These are phyloP conservation scores for Fusarium duplospermum DNA, from an alignment of 2,329 filamentous ascomycete species.

Conservation along the genomic window DNA sequence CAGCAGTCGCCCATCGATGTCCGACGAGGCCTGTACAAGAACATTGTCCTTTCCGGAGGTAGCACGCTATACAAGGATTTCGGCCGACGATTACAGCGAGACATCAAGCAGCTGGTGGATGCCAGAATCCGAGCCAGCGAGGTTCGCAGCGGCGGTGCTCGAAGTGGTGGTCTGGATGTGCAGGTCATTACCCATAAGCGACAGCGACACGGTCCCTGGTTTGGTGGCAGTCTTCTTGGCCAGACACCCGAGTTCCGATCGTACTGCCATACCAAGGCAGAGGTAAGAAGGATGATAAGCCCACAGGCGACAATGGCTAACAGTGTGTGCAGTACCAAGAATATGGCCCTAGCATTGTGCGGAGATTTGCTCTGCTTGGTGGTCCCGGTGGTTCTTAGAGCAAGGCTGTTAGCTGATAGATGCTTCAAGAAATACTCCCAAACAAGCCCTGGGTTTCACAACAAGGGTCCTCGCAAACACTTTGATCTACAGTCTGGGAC, in stretches of 20 bases:
- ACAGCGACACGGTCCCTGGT: constrained; percentile 98
- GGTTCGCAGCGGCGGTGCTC: constrained; percentile 88
- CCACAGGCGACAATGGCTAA: constrained; percentile 15
- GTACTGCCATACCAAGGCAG: constrained; percentile 95
- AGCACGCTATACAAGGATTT: constrained; percentile 99
- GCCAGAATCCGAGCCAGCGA: constrained; percentile 93
- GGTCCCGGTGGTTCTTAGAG: constrained; percentile 84
- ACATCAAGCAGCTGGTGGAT: constrained; percentile 96
- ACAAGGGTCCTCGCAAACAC: background rate
- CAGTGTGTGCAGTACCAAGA: constrained; percentile 79
- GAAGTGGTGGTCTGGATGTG: constrained; percentile 93
- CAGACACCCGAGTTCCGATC: constrained; percentile 98
- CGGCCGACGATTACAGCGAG: constrained; percentile 92
- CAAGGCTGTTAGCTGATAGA: constrained; percentile 23
- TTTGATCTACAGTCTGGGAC: background rate
- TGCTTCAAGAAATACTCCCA: constrained; percentile 26
- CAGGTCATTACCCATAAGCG: constrained; percentile 98
- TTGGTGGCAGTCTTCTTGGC: constrained; percentile 93
- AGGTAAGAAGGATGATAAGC: constrained; percentile 57
- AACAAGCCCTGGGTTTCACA: constrained; percentile 17
- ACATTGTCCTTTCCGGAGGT: constrained; percentile 97
- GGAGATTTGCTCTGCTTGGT: constrained; percentile 92
- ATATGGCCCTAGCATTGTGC: constrained; percentile 94
- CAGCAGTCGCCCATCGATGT: constrained; percentile 98
- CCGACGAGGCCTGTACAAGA: constrained; percentile 97